A percentile compares a stretch with the other conserved stretches of the same genome.
These are phyloP conservation scores for Candida glucosophila DNA, from an alignment of 1,139 yeast species.

Conservation along the genomic window DNA sequence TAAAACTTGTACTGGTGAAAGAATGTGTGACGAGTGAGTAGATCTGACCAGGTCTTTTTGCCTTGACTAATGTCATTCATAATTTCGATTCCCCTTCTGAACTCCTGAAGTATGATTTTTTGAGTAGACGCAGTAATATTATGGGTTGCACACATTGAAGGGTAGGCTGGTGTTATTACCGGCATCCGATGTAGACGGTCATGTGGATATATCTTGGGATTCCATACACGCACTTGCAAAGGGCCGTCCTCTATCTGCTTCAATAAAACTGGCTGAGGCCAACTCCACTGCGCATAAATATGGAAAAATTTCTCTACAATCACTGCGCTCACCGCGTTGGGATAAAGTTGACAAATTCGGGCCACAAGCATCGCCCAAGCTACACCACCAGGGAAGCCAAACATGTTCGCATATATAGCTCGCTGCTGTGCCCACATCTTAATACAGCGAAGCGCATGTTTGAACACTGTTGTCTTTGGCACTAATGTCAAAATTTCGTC, in stretches of 20 bases:
- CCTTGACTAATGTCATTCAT: slow-evolving; percentile 64
- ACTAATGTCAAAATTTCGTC: slow-evolving; percentile 85
- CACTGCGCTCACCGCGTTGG: slow-evolving; percentile 91
- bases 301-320: slow-evolving; percentile 82
- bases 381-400: slow-evolving; percentile 99
- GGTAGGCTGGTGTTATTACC: slow-evolving; percentile 98
- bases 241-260: slow-evolving; percentile 97
- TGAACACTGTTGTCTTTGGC: slow-evolving; percentile 88
- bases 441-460: slow-evolving; percentile 85
- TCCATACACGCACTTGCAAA: slow-evolving; percentile 93
- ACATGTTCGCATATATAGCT: slow-evolving; percentile 87
- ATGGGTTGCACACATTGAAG: slow-evolving; percentile 99
- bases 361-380: slow-evolving; percentile 99
- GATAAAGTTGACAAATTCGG: slow-evolving; percentile 90
- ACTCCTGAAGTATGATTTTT: slow-evolving; percentile 65
- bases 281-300: slow-evolving; percentile 82
- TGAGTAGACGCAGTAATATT: slow-evolving; percentile 86
- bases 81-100: slow-evolving; percentile 63
- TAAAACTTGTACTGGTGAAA: slow-evolving; percentile 81
- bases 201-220: slow-evolving; percentile 79
- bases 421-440: slow-evolving; percentile 96
- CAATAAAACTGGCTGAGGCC: slow-evolving; percentile 97
- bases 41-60: slow-evolving; percentile 61
- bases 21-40: slow-evolving; percentile 72
- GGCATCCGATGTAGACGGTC: slow-evolving; percentile 95